Conservation (phyloP, 2,329 filamentous ascomycete genomes). For the Fusarium annulatum region DNA sequence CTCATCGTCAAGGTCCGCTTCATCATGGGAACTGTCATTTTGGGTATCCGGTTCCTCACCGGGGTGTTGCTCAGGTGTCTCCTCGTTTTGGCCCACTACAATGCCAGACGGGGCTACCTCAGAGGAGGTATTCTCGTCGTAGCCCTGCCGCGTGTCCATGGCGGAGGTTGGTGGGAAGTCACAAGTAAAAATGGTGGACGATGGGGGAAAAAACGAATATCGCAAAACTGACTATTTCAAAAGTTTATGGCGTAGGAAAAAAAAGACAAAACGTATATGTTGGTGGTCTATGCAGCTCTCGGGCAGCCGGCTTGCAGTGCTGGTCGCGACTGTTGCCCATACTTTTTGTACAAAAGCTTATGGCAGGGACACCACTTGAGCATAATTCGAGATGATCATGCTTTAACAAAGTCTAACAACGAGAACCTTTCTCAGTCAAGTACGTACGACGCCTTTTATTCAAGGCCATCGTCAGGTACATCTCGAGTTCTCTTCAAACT, state of each 20-base stretch:
- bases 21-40: not conserved
- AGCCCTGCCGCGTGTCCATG: not conserved
- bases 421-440: fast-evolving
- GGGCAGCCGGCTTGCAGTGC: not conserved
- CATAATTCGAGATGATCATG: not conserved
- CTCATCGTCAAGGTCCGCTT: not conserved
- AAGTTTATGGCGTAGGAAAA: not conserved
- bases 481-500: not conserved
- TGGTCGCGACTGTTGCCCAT: too few species aligned
- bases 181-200: too few species aligned
- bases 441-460: not conserved
- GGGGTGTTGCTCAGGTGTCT: not conserved
- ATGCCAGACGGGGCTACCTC: not conserved
- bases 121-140: not conserved
- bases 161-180: too few species aligned
- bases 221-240: not conserved
- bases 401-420: not conserved
- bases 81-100: not conserved
- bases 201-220: not conserved
- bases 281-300: not conserved
- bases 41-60: not conserved
- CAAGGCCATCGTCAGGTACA: not conserved
- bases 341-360: not conserved
- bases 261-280: not conserved
- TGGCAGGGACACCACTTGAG: not conserved